Percentiles rank a stretch among this genome's conserved stretches.
These are phyloP conservation scores for Omphalotus guepiniiformis DNA, from an alignment of 768 basidiomycete species.

Conservation along the genomic window DNA sequence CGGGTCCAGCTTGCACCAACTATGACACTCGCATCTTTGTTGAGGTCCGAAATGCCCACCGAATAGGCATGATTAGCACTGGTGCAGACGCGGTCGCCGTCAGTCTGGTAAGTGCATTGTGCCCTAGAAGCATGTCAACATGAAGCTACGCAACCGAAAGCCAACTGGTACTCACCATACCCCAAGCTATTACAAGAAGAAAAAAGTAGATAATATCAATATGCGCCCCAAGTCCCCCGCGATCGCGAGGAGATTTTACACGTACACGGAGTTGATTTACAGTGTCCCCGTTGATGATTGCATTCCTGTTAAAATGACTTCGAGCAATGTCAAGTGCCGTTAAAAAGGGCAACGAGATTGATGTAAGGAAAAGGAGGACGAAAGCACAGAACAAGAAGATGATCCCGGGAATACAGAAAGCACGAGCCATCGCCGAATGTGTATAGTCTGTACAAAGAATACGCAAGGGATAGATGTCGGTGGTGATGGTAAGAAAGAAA, in stretches of 20 bases:
- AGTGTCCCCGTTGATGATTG: constrained; percentile 19
- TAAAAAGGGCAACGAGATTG: constrained; percentile 69
- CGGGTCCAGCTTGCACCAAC: constrained; percentile 64
- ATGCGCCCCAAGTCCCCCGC: not conserved
- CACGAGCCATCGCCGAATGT: constrained; percentile 47
- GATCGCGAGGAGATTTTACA: constrained; percentile 13
- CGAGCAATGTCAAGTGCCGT: constrained; percentile 65
- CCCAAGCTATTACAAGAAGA: constrained; percentile 48
- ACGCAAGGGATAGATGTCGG: too few species aligned
- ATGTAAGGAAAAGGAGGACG: constrained; percentile 61
- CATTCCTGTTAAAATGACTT: constrained; percentile 39
- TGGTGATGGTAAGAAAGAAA: too few species aligned
- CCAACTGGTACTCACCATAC: constrained; percentile 49
- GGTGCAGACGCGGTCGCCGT: constrained; percentile 46
- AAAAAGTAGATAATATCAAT: constrained; percentile 9
- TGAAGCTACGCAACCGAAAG: constrained; percentile 2
- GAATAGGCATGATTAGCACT: constrained; percentile 53
- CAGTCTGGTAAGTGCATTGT: constrained; percentile 47
- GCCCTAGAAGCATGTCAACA: constrained; percentile 39
- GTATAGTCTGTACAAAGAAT: too few species aligned
- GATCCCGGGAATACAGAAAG: constrained; percentile 59
- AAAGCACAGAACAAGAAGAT: constrained; percentile 58
- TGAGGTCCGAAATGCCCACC: constrained; percentile 34
- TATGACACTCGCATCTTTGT: constrained; percentile 31
- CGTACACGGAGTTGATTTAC: constrained; percentile 54